These are phyloP conservation scores for Lepidopterella palustris DNA, from an alignment of 495 filamentous ascomycete species.

Conservation along the genomic window DNA sequence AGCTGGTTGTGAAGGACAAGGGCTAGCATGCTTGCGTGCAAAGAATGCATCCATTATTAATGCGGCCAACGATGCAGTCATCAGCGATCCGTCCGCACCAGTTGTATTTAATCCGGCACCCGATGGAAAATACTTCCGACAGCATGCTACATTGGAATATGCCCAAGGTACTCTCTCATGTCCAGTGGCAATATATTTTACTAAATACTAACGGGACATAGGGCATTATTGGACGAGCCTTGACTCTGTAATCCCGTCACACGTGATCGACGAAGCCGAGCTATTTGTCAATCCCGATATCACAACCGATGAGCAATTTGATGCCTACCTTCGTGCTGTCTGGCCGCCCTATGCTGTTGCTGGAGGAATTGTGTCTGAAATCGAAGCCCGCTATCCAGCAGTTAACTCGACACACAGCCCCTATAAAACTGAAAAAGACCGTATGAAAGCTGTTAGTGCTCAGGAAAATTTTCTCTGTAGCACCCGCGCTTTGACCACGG, in stretches of 20 bases:
- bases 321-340: background rate
- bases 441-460: background rate
- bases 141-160: background rate
- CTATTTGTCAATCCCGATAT: background rate
- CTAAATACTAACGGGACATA: too few species aligned
- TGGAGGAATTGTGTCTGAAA: background rate
- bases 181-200: background rate
- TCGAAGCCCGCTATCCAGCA: background rate
- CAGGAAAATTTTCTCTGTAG: background rate
- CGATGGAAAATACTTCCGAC: background rate
- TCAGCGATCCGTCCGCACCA: background rate
- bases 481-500: background rate
- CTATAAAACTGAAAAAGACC: background rate
- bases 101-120: background rate
- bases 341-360: background rate
- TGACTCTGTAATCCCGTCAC: background rate
- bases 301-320: background rate
- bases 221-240: background rate
- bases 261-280: background rate
- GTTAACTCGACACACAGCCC: too few species aligned
- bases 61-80: background rate
- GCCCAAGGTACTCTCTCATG: background rate
- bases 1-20: background rate
- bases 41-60: background rate
- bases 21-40: background rate